phyloP scores from a whole-genome alignment of 768 basidiomycete genomes.

The Suillus lakei region DNA sequence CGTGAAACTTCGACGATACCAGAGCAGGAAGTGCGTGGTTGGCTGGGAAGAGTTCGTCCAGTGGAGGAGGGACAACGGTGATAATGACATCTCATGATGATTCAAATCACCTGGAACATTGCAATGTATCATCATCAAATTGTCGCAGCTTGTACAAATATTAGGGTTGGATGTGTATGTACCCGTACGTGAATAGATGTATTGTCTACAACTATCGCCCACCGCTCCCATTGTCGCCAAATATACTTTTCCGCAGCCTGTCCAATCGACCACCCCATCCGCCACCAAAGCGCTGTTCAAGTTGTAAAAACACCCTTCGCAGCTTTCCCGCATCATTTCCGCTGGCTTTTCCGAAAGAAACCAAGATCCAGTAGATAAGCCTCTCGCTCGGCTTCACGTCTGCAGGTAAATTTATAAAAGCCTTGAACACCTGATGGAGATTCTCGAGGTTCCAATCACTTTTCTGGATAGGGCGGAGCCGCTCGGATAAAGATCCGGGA shows the following conservation, averaged over 20 bases:
- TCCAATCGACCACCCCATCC: constrained; percentile 48
- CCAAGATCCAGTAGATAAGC: constrained; percentile 68
- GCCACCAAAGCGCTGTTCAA: constrained; percentile 60
- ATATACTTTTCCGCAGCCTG: constrained; percentile 49
- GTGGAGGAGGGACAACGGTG: constrained; percentile 67
- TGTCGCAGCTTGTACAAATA: constrained; percentile 15
- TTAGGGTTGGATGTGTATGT: constrained; percentile 13
- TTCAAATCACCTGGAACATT: constrained; percentile 4
- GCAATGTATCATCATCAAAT: constrained; percentile 13
- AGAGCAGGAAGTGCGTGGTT: constrained; percentile 70
- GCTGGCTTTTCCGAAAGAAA: constrained; percentile 67
- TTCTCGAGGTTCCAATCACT: constrained; percentile 59
- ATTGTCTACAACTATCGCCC: neutral
- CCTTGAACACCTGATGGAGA: constrained; percentile 60
- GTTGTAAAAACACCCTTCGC: constrained; percentile 56
- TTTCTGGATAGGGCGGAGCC: constrained; percentile 2
- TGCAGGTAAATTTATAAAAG: constrained; percentile 63
- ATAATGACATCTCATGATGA: constrained; percentile 30
- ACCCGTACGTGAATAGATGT: constrained; percentile 8
- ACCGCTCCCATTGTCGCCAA: constrained; percentile 15
- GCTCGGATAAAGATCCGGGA: constrained; percentile 17
- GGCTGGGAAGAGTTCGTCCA: constrained; percentile 77
- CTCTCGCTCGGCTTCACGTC: constrained; percentile 47
- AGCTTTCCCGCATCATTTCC: constrained; percentile 52
- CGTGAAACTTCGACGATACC: constrained; percentile 80